Evolutionary conservation across 305 asterid genomes (phyloP), one percentile per base, ranked within the genome.

Genomic region (Rubia occidens): DNA sequence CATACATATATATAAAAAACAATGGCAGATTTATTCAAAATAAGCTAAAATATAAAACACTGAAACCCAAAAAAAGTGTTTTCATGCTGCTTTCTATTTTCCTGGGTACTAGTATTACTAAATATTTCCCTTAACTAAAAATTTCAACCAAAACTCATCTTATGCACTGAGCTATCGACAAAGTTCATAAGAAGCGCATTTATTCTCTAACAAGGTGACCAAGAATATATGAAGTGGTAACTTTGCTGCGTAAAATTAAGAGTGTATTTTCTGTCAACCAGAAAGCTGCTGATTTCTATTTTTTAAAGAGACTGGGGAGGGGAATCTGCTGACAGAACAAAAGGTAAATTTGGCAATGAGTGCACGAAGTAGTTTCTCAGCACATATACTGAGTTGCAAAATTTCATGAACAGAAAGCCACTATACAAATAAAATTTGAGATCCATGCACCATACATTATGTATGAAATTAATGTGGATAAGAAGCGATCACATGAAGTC

Each of bases 51-150:
- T 32, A 10, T 18, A 24, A 10, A 32, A 56, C 58, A 9, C 47
- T 69, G 71, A 63, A 72, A 54, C 44, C 21, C 0, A 32, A 67
- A 51, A 61, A 74, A 62, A 62, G 51, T 53, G 62, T 29, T 47
- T 49, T 24, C 47, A 47, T 8, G 61, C 47, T 55, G 55, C 26
- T 39, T 49, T 49, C 40, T 5, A 26, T 37, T 29, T 67, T 39
- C 37, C 45, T 14, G 17, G 11, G 37, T 60, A 26, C 66, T 32
- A 17, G 43, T 11, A 8, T 55, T n/a, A 13, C 56, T 15, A 5
- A 15, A 51, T 32, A 18, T 68, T 10, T 37, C 24, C 11, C 29
- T 11, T 54, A 40, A 21, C 4, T 3, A 68, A 39, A 39, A 55
- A 68, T 42, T 54, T 13, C 39, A 18, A 39, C 29, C 15, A 24